Conservation (phyloP, 1,139 yeast genomes). For the Candida dubliniensis region DNA sequence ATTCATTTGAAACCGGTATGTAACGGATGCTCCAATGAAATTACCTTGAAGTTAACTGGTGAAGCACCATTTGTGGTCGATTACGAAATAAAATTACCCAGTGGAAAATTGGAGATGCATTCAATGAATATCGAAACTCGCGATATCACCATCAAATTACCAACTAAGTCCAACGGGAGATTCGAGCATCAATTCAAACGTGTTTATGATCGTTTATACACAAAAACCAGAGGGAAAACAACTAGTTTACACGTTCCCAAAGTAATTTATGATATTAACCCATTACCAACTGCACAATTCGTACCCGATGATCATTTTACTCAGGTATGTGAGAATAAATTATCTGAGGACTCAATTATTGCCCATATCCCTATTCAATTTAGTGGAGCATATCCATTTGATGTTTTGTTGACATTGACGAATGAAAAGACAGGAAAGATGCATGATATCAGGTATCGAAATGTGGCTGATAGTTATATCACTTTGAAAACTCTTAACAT, state of each 20-base stretch:
- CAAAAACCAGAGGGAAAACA: conserved; percentile 39
- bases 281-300: conserved; percentile 61
- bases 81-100: conserved; percentile 65
- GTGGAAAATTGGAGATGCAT: conserved; percentile 43
- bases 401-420: conserved; percentile 50
- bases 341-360: conserved; percentile 28
- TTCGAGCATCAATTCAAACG: conserved; percentile 63
- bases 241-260: conserved; percentile 23
- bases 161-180: conserved; percentile 48
- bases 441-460: conserved; percentile 15
- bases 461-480: conserved; percentile 18
- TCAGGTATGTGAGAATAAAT: conserved; percentile 59
- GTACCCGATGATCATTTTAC: conserved; percentile 44
- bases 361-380: conserved; percentile 53
- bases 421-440: conserved; percentile 33
- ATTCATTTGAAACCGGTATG: conserved; percentile 36
- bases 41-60: conserved; percentile 45
- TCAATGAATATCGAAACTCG: conserved; percentile 32
- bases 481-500: conserved; percentile 16
- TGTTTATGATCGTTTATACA: conserved; percentile 67
- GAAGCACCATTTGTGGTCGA: conserved; percentile 71
- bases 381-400: conserved; percentile 66
- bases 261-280: conserved; percentile 60
- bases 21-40: conserved; percentile 28
- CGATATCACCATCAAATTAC: conserved; percentile 30